Percentiles rank a stretch among this genome's conserved stretches.
phyloP scores from a whole-genome alignment of 2,329 filamentous ascomycete species.

The Tolypocladium nubicola region DNA sequence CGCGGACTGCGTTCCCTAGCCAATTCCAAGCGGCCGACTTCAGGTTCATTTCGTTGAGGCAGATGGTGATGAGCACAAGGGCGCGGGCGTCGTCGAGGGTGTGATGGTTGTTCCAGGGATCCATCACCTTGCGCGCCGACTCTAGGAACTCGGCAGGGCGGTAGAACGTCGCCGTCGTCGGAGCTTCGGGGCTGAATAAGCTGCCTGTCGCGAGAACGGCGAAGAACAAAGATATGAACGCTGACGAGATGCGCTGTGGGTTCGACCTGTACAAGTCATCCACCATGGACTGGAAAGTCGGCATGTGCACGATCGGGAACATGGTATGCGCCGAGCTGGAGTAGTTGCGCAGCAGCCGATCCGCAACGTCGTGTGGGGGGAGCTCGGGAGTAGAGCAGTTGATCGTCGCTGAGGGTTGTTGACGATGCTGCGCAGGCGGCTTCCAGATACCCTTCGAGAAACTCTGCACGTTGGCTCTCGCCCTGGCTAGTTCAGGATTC shows the following conservation, averaged over 20 bases:
- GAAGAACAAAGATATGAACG: slow-evolving; percentile 75
- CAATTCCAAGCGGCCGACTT: slow-evolving; percentile 80
- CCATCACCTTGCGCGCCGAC: slow-evolving; percentile 55
- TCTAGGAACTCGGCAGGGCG: slow-evolving; percentile 58
- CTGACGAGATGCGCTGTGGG: slow-evolving; percentile 45
- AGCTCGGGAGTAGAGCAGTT: slow-evolving; percentile 50
- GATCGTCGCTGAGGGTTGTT: slow-evolving; percentile 35
- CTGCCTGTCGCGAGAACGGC: slow-evolving; percentile 74
- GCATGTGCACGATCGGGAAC: slow-evolving; percentile 83
- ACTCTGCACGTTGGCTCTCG: slow-evolving; percentile 60
- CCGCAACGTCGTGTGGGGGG: slow-evolving; percentile 58
- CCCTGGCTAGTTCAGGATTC: slow-evolving; percentile 59
- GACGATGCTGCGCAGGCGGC: slow-evolving; percentile 58
- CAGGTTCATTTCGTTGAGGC: slow-evolving; percentile 75
- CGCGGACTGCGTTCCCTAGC: slow-evolving; percentile 69
- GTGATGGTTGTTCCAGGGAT: slow-evolving; percentile 73
- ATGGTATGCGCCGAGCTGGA: slow-evolving; percentile 66
- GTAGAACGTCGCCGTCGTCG: slow-evolving; percentile 41
- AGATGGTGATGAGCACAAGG: slow-evolving; percentile 64
- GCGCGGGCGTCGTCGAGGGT: slow-evolving; percentile 65
- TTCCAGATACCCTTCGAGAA: slow-evolving; percentile 74
- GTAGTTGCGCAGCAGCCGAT: slow-evolving; percentile 67
- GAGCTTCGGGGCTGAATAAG: slow-evolving; percentile 51
- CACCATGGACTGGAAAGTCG: slow-evolving; percentile 65
- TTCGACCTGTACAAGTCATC: slow-evolving; percentile 66